These are phyloP conservation scores for Sclerotinia glacialis DNA, from an alignment of 2,329 filamentous ascomycete species.

Conservation along the genomic window DNA sequence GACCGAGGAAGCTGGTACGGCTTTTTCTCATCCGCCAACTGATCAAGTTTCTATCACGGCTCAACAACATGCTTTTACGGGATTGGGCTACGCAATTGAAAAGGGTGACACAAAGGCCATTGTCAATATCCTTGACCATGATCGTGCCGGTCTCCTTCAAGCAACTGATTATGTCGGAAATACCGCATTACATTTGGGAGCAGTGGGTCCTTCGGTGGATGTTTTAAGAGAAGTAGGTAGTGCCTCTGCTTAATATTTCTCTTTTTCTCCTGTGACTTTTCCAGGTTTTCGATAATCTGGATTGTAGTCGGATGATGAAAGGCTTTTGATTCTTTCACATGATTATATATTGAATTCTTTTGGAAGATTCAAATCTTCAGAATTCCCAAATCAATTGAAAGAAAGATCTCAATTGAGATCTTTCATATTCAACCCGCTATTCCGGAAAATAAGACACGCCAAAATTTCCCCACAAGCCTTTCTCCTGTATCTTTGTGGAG, in stretches of 20 bases:
- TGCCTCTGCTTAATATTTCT: background rate
- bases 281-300: background rate
- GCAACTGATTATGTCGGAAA: conserved; percentile 43
- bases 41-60: conserved; percentile 37
- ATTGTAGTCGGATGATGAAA: background rate
- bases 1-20: conserved; percentile 47
- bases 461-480: too few relatives aligned
- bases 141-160: conserved; percentile 37
- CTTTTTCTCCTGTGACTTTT: background rate
- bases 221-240: conserved; percentile 53
- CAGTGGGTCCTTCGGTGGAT: conserved; percentile 47
- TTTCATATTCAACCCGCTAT: background rate
- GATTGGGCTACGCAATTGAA: conserved; percentile 61
- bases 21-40: conserved; percentile 55
- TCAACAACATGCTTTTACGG: conserved; percentile 55
- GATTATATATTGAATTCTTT: background rate
- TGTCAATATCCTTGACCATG: conserved; percentile 34
- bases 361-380: background rate
- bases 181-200: conserved; percentile 43
- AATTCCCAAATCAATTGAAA: background rate
- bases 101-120: conserved; percentile 52
- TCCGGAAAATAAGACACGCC: background rate
- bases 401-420: background rate
- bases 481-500: background rate
- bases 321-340: background rate